Evolutionary conservation across 2,329 filamentous ascomycete species (phyloP).

Genomic region (Cephalotrichum gorgonifer): DNA sequence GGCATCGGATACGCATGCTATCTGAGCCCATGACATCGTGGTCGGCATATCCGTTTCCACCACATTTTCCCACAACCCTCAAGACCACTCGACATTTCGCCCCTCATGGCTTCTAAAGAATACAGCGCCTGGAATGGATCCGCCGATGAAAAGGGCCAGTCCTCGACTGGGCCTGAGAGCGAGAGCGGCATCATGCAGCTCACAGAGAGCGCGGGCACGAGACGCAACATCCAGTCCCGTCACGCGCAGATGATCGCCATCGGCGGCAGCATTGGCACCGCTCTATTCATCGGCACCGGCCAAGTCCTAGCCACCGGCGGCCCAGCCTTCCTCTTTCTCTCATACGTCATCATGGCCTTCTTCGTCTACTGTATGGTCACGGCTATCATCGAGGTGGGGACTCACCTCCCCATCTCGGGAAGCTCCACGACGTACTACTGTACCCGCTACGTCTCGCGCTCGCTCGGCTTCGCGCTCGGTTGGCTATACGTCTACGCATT

Average conservation of each 20-base stretch:
- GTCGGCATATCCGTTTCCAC: no score
- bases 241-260: conserved; percentile 20
- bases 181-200: not conserved
- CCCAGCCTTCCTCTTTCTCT: conserved; percentile 30
- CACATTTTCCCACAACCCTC: no score
- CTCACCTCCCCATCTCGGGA: conserved; percentile 13
- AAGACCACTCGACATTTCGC: no score
- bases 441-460: conserved; percentile 15
- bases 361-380: conserved; percentile 46
- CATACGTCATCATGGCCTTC: conserved; percentile 37
- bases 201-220: not conserved
- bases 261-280: conserved; percentile 8
- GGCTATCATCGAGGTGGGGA: conserved; percentile 20
- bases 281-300: conserved; percentile 10
- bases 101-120: not conserved
- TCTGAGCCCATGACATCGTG: no score
- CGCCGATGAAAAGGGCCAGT: not conserved
- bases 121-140: not conserved
- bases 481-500: conserved; percentile 32
- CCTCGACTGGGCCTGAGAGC: not conserved
- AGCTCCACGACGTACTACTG: conserved; percentile 9
- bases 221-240: conserved; percentile 26
- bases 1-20: no score
- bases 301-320: conserved; percentile 14
- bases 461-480: conserved; percentile 25